Evolutionary conservation across 192 early-diverging fungal species (phyloP).

Genomic region (Coemansia sp.): DNA sequence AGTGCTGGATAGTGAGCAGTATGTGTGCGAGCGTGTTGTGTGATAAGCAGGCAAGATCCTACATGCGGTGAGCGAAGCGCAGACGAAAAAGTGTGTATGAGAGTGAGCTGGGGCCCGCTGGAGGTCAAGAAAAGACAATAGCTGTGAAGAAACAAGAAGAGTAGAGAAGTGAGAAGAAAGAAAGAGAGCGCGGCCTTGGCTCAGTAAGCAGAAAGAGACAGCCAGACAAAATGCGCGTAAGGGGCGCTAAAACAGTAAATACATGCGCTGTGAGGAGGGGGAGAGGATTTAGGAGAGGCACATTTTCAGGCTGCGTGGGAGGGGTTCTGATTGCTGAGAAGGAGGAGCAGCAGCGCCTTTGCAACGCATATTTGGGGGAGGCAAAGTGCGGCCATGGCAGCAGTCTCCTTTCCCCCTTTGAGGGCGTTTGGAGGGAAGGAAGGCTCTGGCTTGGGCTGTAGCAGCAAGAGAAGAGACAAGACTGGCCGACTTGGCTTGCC

Average conservation of each 20-base stretch:
- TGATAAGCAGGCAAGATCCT: slow-evolving; percentile 6
- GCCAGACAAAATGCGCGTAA: neutral
- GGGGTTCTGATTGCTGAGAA: slow-evolving; percentile 10
- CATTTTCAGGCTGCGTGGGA: slow-evolving; percentile 9
- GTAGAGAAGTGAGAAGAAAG: neutral
- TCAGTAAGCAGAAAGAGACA: neutral
- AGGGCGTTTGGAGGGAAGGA: neutral
- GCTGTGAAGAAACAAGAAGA: neutral
- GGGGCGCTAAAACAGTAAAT: slow-evolving; percentile 4
- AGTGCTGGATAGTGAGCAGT: slow-evolving; percentile 6
- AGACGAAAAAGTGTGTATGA: neutral
- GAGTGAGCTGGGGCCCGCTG: neutral
- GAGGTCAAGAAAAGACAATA: neutral
- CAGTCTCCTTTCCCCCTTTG: slow-evolving; percentile 5
- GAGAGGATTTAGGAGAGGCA: neutral
- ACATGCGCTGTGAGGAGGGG: neutral
- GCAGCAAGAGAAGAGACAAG: neutral
- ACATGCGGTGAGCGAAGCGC: slow-evolving; percentile 1
- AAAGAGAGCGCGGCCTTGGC: neutral
- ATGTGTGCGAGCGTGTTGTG: neutral
- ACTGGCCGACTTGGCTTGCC: neutral
- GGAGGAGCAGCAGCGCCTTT: slow-evolving; percentile 4
- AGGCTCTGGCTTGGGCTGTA: neutral
- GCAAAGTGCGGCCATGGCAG: neutral
- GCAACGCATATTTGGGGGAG: slow-evolving; percentile 9